Conservation (phyloP, 768 basidiomycete genomes). For the Xerocomus potaroensis region DNA sequence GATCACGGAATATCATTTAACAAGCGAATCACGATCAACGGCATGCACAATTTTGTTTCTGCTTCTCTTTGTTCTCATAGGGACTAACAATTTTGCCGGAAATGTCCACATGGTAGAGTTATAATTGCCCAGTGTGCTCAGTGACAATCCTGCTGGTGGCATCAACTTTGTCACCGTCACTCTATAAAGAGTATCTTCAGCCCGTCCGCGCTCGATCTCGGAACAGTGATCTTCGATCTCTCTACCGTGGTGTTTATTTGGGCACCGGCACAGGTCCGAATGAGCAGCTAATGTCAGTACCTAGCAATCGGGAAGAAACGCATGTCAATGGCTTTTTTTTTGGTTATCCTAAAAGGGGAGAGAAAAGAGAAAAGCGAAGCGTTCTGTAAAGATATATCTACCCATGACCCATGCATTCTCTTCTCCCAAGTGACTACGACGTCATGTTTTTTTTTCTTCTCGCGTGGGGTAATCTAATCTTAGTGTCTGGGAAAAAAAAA, state of each 20-base stretch:
- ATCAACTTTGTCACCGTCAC: constrained; percentile 62
- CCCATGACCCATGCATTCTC: too few species aligned
- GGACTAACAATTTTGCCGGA: constrained; percentile 58
- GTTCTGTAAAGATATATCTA: too few species aligned
- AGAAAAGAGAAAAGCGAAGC: too few species aligned
- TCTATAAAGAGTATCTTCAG: constrained; percentile 31
- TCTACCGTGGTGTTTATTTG: constrained; percentile 52
- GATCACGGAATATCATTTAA: constrained; percentile 62
- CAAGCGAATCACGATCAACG: constrained; percentile 55
- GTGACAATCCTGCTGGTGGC: constrained; percentile 62
- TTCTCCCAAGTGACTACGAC: too few species aligned
- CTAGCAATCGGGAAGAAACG: too few species aligned
- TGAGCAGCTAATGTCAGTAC: too few species aligned
- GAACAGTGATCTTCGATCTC: constrained; percentile 61
- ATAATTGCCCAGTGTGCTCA: constrained; percentile 60
- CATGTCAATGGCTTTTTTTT: too few species aligned
- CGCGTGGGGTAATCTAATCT: too few species aligned
- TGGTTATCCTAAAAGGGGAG: too few species aligned
- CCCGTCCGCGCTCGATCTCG: constrained; percentile 66
- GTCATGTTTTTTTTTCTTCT: too few species aligned
- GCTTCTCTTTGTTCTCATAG: constrained; percentile 29
- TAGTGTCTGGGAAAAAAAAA: too few species aligned
- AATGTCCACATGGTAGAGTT: constrained; percentile 54
- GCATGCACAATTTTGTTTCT: constrained; percentile 26
- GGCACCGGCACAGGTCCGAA: constrained; percentile 52